Evolutionary conservation across 306 rosid species (phyloP).

Genomic region (Vigna unguiculata): DNA sequence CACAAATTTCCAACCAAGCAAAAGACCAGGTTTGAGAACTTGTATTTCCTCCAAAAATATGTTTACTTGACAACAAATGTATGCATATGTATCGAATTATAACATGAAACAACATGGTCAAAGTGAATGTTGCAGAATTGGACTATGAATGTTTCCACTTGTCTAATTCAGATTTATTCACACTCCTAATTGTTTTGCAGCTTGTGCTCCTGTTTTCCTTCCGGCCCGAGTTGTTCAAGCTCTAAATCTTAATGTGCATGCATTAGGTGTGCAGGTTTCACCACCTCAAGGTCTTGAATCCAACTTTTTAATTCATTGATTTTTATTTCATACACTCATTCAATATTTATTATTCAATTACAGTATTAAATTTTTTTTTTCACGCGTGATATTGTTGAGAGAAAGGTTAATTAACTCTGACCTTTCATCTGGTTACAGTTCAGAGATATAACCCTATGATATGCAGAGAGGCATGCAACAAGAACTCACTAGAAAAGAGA

Average conservation of each 20-base stretch:
- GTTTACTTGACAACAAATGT: neutral
- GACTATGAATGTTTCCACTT: too few species aligned
- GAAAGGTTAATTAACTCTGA: neutral
- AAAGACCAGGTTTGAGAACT: slow-evolving; percentile 64
- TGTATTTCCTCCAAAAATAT: neutral
- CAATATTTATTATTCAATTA: neutral
- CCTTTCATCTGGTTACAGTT: slow-evolving; percentile 47
- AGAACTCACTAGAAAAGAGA: slow-evolving; percentile 38
- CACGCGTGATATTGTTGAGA: neutral
- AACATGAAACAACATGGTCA: neutral
- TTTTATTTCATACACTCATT: slow-evolving; percentile 3
- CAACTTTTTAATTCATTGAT: neutral
- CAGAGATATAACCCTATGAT: slow-evolving; percentile 33
- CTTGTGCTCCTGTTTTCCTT: slow-evolving; percentile 73
- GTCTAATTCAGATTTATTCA: neutral
- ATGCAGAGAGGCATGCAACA: slow-evolving; percentile 27
- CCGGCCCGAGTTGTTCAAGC: slow-evolving; percentile 79
- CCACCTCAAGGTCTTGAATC: slow-evolving; percentile 59
- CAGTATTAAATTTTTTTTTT: neutral
- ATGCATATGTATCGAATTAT: neutral
- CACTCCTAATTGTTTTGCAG: slow-evolving; percentile 49
- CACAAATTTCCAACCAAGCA: slow-evolving; percentile 52
- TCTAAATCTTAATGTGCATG: slow-evolving; percentile 73
- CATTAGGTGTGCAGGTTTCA: slow-evolving; percentile 66
- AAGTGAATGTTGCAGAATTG: too few species aligned